These are phyloP conservation scores for Lepraria neglecta DNA, from an alignment of 495 filamentous ascomycete genomes.

Conservation along the genomic window DNA sequence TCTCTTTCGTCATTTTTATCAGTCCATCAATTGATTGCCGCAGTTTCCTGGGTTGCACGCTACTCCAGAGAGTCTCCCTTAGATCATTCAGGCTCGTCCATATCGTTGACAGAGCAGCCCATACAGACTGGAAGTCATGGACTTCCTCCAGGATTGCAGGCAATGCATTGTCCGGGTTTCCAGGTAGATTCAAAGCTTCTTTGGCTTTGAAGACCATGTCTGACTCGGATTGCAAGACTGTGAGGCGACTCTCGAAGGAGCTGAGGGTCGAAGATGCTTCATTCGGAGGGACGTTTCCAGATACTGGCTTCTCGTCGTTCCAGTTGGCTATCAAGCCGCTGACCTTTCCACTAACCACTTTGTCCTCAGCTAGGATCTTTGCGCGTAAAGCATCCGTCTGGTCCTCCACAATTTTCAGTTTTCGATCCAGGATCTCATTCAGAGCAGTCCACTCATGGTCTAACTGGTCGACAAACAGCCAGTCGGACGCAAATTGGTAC, in stretches of 20 bases:
- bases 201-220: conserved; percentile 95
- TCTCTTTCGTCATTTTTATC: conserved; percentile 97
- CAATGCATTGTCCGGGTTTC: conserved; percentile 68
- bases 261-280: conserved; percentile 72
- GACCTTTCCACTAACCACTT: conserved; percentile 80
- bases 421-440: conserved; percentile 79
- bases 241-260: conserved; percentile 75
- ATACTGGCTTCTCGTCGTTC: conserved; percentile 95
- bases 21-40: conserved; percentile 79
- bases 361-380: conserved; percentile 94
- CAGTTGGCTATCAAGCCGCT: conserved; percentile 72
- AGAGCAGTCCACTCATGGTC: conserved; percentile 88
- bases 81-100: conserved; percentile 96
- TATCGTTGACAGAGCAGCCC: conserved; percentile 87
- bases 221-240: conserved; percentile 72
- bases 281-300: conserved; percentile 82
- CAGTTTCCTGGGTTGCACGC: conserved; percentile 85
- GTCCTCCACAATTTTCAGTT: conserved; percentile 88
- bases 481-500: conserved; percentile 87
- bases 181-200: conserved; percentile 86
- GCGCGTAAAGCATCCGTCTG: conserved; percentile 91
- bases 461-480: conserved; percentile 90
- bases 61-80: conserved; percentile 84
- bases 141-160: conserved; percentile 85
- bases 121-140: conserved; percentile 97